Conservation (phyloP, 2,329 filamentous ascomycete genomes). For the Penicillium sp. region DNA sequence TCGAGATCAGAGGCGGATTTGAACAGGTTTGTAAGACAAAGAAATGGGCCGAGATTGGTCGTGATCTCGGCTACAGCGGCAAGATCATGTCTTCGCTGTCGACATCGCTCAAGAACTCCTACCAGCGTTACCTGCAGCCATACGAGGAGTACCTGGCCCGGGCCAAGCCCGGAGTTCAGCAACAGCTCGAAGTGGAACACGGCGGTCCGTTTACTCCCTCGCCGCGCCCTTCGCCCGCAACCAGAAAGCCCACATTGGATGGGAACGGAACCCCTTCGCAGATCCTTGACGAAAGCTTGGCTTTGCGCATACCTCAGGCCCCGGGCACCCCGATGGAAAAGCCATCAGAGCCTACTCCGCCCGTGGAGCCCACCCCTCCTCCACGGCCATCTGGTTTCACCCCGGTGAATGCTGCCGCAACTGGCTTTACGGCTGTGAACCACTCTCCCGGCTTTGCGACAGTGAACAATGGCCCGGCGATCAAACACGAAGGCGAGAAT, state of each 20-base stretch:
- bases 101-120: conserved; percentile 96
- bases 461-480: conserved; percentile 37
- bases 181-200: conserved; percentile 88
- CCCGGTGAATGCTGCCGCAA: conserved; percentile 59
- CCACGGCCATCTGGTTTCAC: conserved; percentile 57
- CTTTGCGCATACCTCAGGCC: conserved; percentile 54
- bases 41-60: conserved; percentile 98
- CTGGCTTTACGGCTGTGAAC: conserved; percentile 59
- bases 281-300: conserved; percentile 62
- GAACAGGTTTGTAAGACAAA: conserved; percentile 95
- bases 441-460: conserved; percentile 43
- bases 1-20: conserved; percentile 90
- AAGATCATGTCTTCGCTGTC: conserved; percentile 99
- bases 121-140: conserved; percentile 91
- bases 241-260: conserved; percentile 38
- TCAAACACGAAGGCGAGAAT: conserved; percentile 53
- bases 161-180: conserved; percentile 93
- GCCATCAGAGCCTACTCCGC: conserved; percentile 31
- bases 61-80: conserved; percentile 93
- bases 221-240: conserved; percentile 70
- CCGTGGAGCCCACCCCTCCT: conserved; percentile 37
- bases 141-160: conserved; percentile 91
- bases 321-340: conserved; percentile 50
- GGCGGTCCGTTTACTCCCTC: conserved; percentile 82
- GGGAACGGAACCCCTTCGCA: conserved; percentile 46